phyloP scores from a whole-genome alignment of 2,329 filamentous ascomycete genomes.

The Colletotrichum orbiculare region DNA sequence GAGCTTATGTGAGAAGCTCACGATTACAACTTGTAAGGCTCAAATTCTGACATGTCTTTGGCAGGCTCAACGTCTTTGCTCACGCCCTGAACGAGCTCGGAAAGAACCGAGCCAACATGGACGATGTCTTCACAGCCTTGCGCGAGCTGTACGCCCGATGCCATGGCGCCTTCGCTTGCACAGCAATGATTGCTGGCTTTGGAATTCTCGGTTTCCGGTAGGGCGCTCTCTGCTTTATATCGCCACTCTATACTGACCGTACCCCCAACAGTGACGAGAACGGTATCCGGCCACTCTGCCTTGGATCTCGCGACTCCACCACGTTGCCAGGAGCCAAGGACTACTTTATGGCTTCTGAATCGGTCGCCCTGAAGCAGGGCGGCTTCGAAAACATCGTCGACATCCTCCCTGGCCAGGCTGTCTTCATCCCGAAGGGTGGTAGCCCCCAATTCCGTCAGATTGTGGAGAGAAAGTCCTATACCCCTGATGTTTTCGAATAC shows the following conservation, averaged over 20 bases:
- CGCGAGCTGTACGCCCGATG: slow-evolving; percentile 76
- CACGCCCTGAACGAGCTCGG: slow-evolving; percentile 83
- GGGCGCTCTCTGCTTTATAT: neutral
- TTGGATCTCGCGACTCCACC: slow-evolving; percentile 78
- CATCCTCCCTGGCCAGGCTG: slow-evolving; percentile 84
- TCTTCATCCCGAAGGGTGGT: slow-evolving; percentile 84
- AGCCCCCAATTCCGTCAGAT: slow-evolving; percentile 82
- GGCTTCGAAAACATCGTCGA: slow-evolving; percentile 82
- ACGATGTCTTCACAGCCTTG: slow-evolving; percentile 80
- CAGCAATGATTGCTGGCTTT: slow-evolving; percentile 84
- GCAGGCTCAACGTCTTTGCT: slow-evolving; percentile 71
- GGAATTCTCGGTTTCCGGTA: slow-evolving; percentile 80
- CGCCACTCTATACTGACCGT: no score
- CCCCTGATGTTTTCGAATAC: slow-evolving; percentile 86
- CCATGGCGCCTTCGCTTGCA: slow-evolving; percentile 82
- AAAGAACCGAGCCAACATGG: slow-evolving; percentile 82
- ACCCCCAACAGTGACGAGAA: slow-evolving; percentile 56
- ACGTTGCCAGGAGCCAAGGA: slow-evolving; percentile 74
- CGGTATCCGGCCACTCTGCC: slow-evolving; percentile 83
- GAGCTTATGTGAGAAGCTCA: slow-evolving; percentile 12
- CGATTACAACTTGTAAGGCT: no score
- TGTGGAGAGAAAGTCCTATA: slow-evolving; percentile 73
- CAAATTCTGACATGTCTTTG: no score
- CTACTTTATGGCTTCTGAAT: slow-evolving; percentile 94
- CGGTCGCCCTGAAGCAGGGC: slow-evolving; percentile 83